Evolutionary conservation across 1,284 basidiomycete genomes (phyloP), one percentile per base, ranked within the genome.

Genomic region (Apiotrichum gamsii): DNA sequence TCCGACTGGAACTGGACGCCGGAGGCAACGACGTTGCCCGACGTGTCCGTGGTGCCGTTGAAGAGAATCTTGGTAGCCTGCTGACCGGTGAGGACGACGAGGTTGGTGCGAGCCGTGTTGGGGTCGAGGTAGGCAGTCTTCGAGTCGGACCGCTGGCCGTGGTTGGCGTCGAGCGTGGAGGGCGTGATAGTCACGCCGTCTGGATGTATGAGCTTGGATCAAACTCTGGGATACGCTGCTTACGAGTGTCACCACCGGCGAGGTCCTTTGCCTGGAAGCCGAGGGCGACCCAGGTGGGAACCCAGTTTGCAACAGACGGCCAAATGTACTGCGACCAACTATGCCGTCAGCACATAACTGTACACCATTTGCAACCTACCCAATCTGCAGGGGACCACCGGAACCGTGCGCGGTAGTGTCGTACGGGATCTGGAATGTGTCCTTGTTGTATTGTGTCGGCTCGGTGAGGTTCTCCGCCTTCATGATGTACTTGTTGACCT

Each of bases 31-130:
- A 80, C 72, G 54, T 74, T 72, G 31, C 73, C 72, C 30, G 64
- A 52, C 3, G 64, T 53, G 41, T 67, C 65, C 38, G 69, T 71
- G 16, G 74, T 72, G 5, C 67, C 72, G 44, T 82, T 80, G 61
- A 87, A 85, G 33, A 80, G 61, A 39, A 87, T 65, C 49, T 77
- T 75, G 16, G 83, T 83, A 25, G 81, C 85, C 72, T 80, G 59
- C 73, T 76, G 70, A 28, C 70, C 70, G 0, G 76, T 77, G 42
- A 74, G 69, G 50, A 87, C 80, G 49, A 78, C 76, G 37, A 87
- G 77, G 64, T 87, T 87, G 24, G 74, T 40, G 34, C 82, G 76
- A 6, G 78, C 74, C 3, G 76, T 74, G 29, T 80, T 71, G 5
- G 80, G 76, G 59, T 84, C 82, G 58, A 86, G 78, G 73, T 86